Evolutionary conservation across 371 early-diverging fungal species (phyloP).

Genomic region (Mortierella sp.): DNA sequence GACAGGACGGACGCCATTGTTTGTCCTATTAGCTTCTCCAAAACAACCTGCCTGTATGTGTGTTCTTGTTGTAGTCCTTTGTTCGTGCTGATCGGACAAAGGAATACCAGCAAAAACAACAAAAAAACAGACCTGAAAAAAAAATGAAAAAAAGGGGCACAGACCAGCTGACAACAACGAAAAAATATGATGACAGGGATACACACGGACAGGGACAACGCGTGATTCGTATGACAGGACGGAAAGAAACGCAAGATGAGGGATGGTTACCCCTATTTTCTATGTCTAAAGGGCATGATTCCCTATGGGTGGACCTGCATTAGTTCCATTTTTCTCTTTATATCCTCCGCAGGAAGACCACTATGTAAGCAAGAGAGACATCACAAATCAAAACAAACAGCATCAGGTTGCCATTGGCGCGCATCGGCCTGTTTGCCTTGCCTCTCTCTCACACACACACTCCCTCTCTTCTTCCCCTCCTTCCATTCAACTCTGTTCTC

Average conservation of each 20-base stretch:
- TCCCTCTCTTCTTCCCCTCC: not conserved
- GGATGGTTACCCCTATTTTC: slow-evolving; percentile 3
- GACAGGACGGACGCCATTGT: slow-evolving; percentile 4
- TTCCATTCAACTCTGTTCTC: not conserved
- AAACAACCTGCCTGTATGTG: not conserved
- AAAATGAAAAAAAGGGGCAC: slow-evolving; percentile 24
- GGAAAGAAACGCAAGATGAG: not conserved
- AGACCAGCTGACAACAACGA: slow-evolving; percentile 33
- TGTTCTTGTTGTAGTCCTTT: not conserved
- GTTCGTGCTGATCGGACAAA: not conserved
- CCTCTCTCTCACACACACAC: not conserved
- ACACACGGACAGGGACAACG: not conserved
- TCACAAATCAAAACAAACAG: not conserved
- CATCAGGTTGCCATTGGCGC: not conserved
- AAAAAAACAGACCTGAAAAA: not conserved
- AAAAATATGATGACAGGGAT: slow-evolving; percentile 7
- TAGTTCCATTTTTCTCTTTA: not conserved
- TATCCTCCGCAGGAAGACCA: not conserved
- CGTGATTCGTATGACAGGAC: slow-evolving; percentile 1
- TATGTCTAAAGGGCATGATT: not conserved
- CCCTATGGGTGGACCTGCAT: not conserved
- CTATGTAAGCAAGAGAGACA: not conserved
- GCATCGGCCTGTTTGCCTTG: too few species aligned
- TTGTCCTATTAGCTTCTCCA: not conserved
- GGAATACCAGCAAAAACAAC: not conserved